Evolutionary conservation across 2,329 filamentous ascomycete genomes (phyloP), one percentile per base, ranked within the genome.

Genomic region (Pseudogymnoascus destructans): DNA sequence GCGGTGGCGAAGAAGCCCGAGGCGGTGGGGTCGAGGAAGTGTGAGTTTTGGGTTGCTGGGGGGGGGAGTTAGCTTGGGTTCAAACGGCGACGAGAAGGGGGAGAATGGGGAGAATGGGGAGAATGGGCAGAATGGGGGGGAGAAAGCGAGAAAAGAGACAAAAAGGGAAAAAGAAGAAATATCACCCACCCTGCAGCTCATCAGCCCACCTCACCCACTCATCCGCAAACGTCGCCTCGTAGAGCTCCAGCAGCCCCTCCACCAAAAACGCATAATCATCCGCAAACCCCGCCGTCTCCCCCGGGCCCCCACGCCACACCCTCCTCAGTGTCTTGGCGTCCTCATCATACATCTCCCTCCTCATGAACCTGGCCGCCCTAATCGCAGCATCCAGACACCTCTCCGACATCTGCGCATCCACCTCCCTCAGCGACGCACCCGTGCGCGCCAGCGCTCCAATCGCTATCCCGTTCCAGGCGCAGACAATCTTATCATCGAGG

Each of bases 201-300:
- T 92, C 85, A 0, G 92, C 92, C 76, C 92, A 95, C 61, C 85
- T 75, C 3, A 96, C 75, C 73, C 87, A 88, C 42, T 74, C 73
- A 63, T 86, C 83, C 59, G 95, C 84, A 61, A 86, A 85, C 0
- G 89, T 95, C 0, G 85, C 80, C 69, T 92, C 85, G 68, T 95
- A 95, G 25, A 97, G 79, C 64, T 91, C 85, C 59, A 97, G 74
- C 1, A 96, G 75, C 0, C 90, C 92, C 55, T 85, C 81, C 55
- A 90, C 87, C 38, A 97, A 70, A 70, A 92, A 95, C 2, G 92
- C 89, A 68, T 97, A 97, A 72, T 98, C 93, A 65, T 97, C 93
- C 1, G 92, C 89, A 70, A 97, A 95, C 0, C 81, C 91, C 36
- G 78, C 76, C 0, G 82, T 84, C 15, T 81, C 76, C 25, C 85